Conservation (phyloP, 176 grass and related monocot genomes). For the barley (Hordeum vulgare) region MorexV3_pseudomolecules_assembly NC_058518.1:479577629-479578128, state of each 20-base stretch:
- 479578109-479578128: neutral
- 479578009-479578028: constrained; percentile 92
- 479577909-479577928: constrained; percentile 93
- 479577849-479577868: constrained; percentile 84
- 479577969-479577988: constrained; percentile 77
- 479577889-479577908: constrained; percentile 96
- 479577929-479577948: constrained; percentile 89
- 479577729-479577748: constrained; percentile 2
- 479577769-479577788: constrained; percentile 14
- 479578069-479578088: constrained; percentile 34
- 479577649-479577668: neutral
- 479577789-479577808: constrained; percentile 24
- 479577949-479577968: constrained; percentile 84
- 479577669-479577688: neutral
- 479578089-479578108: neutral
- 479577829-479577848: constrained; percentile 91
- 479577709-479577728: neutral
- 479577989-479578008: constrained; percentile 91
- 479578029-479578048: constrained; percentile 87
- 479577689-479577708: constrained; percentile 1
- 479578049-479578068: constrained; percentile 66
- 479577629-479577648: constrained; percentile 37
- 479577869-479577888: constrained; percentile 92
- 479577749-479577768: constrained; percentile 12
- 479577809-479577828: constrained; percentile 48